Conservation (phyloP, 108 stramenopile species). For the Nitzschia inconspicua region DNA sequence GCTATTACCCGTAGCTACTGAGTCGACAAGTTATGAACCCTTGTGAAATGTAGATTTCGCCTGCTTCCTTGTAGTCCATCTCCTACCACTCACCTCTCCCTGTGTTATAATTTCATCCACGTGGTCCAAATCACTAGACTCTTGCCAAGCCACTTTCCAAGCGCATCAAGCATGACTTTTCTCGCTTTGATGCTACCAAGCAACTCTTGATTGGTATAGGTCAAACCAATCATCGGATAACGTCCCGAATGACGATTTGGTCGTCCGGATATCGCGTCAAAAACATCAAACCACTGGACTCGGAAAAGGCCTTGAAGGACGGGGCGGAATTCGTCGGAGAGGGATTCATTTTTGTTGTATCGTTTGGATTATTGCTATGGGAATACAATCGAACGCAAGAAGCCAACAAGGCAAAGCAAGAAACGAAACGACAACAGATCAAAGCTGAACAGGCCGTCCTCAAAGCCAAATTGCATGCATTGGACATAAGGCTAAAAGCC, state of each 20-base stretch:
- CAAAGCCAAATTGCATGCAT: slow-evolving; percentile 59
- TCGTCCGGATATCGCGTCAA: slow-evolving; percentile 75
- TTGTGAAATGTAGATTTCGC: too few relatives aligned
- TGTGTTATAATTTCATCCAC: background rate
- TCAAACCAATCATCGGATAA: slow-evolving; percentile 62
- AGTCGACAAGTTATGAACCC: too few relatives aligned
- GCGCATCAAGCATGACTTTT: slow-evolving; percentile 62
- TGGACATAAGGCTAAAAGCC: slow-evolving; percentile 67
- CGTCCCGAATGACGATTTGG: slow-evolving; percentile 86
- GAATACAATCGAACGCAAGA: slow-evolving; percentile 72
- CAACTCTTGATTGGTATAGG: slow-evolving; percentile 64
- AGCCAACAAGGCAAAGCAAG: slow-evolving; percentile 51
- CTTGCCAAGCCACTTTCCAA: slow-evolving; percentile 77
- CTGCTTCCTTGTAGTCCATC: too few relatives aligned
- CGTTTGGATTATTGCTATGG: slow-evolving; percentile 32
- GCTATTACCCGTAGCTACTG: too few relatives aligned
- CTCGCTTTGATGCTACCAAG: slow-evolving; percentile 42
- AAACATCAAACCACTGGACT: slow-evolving; percentile 62
- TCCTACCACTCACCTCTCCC: too few relatives aligned
- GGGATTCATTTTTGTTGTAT: slow-evolving; percentile 62
- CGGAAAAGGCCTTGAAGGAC: slow-evolving; percentile 58
- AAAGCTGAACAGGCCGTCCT: slow-evolving; percentile 39
- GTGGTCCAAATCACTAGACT: background rate
- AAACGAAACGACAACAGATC: slow-evolving; percentile 43
- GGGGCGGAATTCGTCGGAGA: slow-evolving; percentile 86